A percentile compares a stretch with the other conserved stretches of the same genome.
Conservation (phyloP, 208 protist genomes). For the Trypanosoma theileri region DNA sequence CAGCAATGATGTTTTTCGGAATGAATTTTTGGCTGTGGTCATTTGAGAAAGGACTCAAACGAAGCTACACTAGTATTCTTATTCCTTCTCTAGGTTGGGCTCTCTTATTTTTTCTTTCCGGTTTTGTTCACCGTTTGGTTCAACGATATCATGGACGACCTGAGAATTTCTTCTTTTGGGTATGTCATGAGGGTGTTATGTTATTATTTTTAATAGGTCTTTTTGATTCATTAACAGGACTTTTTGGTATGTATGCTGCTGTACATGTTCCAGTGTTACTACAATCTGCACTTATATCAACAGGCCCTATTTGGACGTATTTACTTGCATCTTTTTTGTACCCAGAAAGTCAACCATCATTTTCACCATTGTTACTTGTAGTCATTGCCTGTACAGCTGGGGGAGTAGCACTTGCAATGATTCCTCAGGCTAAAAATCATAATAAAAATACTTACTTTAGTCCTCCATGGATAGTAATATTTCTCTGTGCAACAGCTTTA, state of each 20-base stretch:
- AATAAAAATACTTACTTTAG: slow-evolving; percentile 33
- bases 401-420: slow-evolving; percentile 32
- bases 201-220: slow-evolving; percentile 42
- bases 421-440: slow-evolving; percentile 37
- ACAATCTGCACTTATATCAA: slow-evolving; percentile 43
- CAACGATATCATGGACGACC: slow-evolving; percentile 10
- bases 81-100: slow-evolving; percentile 35
- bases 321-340: slow-evolving; percentile 35
- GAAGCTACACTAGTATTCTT: slow-evolving; percentile 40
- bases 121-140: slow-evolving; percentile 6
- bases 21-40: slow-evolving; percentile 59
- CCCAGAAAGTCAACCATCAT: slow-evolving; percentile 37
- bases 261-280: slow-evolving; percentile 42
- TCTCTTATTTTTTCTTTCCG: slow-evolving; percentile 25
- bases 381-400: slow-evolving; percentile 27
- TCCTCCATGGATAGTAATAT: slow-evolving; percentile 40
- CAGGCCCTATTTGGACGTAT: slow-evolving; percentile 48
- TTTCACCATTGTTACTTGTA: slow-evolving; percentile 31
- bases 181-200: slow-evolving; percentile 26
- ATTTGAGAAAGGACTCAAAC: slow-evolving; percentile 35
- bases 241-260: slow-evolving; percentile 38
- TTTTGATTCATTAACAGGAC: slow-evolving; percentile 47
- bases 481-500: slow-evolving; percentile 19
- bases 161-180: slow-evolving; percentile 36
- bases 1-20: slow-evolving; percentile 48